These are phyloP conservation scores for Coemansia sp. DNA, from an alignment of 192 early-diverging fungal species.

Conservation along the genomic window DNA sequence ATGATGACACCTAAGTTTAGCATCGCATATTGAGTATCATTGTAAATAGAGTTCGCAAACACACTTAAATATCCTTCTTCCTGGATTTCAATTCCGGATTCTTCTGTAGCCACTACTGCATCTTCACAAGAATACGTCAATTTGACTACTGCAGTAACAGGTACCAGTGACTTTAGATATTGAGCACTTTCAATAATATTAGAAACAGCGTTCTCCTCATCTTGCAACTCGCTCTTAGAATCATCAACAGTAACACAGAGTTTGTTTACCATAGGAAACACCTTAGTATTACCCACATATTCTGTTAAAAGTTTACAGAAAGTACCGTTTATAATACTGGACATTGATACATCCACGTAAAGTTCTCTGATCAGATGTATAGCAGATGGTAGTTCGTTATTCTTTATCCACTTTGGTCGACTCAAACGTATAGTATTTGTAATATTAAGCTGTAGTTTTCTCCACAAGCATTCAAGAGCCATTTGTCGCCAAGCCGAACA, in stretches of 20 bases:
- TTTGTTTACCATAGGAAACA: not conserved
- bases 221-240: not conserved
- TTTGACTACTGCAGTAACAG: not conserved
- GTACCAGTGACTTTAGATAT: not conserved
- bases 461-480: not conserved
- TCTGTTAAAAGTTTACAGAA: not conserved
- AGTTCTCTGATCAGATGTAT: not conserved
- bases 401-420: not conserved
- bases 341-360: not conserved
- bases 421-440: not conserved
- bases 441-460: not conserved
- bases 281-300: not conserved
- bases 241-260: not conserved
- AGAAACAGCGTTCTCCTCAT: not conserved
- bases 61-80: not conserved
- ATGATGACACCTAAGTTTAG: not conserved
- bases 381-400: not conserved
- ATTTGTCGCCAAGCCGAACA: not conserved
- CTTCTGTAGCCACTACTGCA: not conserved
- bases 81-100: not conserved
- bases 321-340: not conserved
- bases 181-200: not conserved
- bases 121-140: not conserved
- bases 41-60: not conserved
- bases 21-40: not conserved